Base-by-base conservation (phyloP, 2,329 filamentous ascomycete genomes). In the Ilyonectria mors-panacis region DNA sequence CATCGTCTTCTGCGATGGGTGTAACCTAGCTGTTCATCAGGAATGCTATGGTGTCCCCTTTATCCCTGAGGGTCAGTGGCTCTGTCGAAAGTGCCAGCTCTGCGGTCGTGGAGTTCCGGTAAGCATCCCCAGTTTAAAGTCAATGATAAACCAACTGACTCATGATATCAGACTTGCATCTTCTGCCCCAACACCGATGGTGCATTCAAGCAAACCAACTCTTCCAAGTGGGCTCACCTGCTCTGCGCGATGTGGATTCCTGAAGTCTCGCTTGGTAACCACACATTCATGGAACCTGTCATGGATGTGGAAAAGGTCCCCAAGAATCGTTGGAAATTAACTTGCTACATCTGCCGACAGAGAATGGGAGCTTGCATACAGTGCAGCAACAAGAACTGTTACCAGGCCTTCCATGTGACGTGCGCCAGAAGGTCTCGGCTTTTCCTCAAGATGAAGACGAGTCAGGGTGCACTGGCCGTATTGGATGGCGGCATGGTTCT, bases 21-120 rank as follows among this genome's bases (percentile, higher is more conserved):
- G 96, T 81, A 97, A 99, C 81, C 85, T 99, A 58, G 96, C 96
- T 4, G 96, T 99, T 10, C 96, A 99, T 81, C 96, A 99, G 80
- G 96, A 99, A 83, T 99, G 96, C 81, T 99, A 99, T 78, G 96
- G 96, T 63, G 96, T 99, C 53, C 96, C 96, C 1, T 99, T 98
- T 80, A 99, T 99, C 72, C 96, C 96, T 2, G 96, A 99, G 83
- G 96, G 96, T 19, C 96, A 99, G 81, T 99, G 96, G 96, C 88
- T 98, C 54, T 99, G 96, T 82, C 90, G 96, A 63, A 97, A 98
- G 81, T 99, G 96, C 82, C 95, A 98, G 82, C 87, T 98, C 68
- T 95, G 98, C 78, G 96, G 96, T 53, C 92, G 95, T 73, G 95
- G 95, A 54, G 92, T 95, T 74, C 94, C 95, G 73, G 91, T 93